phyloP scores from a whole-genome alignment of 768 basidiomycete species.

The Boletus edulis region DNA sequence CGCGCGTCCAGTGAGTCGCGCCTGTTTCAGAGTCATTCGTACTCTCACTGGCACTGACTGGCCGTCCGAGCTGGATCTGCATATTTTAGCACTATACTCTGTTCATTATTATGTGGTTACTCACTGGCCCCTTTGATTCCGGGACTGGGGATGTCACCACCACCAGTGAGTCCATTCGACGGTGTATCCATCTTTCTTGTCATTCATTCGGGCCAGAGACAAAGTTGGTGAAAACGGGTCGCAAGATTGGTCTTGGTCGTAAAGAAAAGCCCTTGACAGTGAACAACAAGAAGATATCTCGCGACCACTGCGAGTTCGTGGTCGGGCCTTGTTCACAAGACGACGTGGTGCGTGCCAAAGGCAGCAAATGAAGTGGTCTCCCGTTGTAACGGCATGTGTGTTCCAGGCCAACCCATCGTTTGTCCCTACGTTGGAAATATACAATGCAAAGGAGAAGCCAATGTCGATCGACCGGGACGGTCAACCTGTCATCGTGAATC shows the following conservation, averaged over 20 bases:
- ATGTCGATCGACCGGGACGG: slow-evolving; percentile 41
- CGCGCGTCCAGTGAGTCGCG: slow-evolving; percentile 2
- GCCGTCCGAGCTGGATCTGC: background rate
- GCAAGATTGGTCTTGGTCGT: slow-evolving; percentile 54
- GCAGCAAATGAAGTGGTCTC: background rate
- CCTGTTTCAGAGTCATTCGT: background rate
- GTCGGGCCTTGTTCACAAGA: slow-evolving; percentile 52
- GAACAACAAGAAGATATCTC: slow-evolving; percentile 63
- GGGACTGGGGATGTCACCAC: slow-evolving; percentile 32
- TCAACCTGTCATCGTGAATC: slow-evolving; percentile 33
- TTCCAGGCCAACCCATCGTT: slow-evolving; percentile 48
- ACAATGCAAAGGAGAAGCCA: slow-evolving; percentile 47
- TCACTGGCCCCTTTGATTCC: slow-evolving; percentile 55
- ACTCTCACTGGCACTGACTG: background rate
- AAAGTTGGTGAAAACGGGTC: slow-evolving; percentile 64
- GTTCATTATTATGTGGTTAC: slow-evolving; percentile 45
- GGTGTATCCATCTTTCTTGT: slow-evolving; percentile 22
- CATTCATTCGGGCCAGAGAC: slow-evolving; percentile 31
- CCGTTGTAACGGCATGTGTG: background rate
- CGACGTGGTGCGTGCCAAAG: slow-evolving; percentile 50
- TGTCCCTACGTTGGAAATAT: slow-evolving; percentile 48
- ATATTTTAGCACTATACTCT: background rate
- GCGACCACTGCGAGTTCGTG: slow-evolving; percentile 54
- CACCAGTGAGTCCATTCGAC: slow-evolving; percentile 37
- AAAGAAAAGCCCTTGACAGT: slow-evolving; percentile 52